These are phyloP conservation scores for Neophaeococcomyces mojaviensis DNA, from an alignment of 2,329 filamentous ascomycete species.

Conservation along the genomic window DNA sequence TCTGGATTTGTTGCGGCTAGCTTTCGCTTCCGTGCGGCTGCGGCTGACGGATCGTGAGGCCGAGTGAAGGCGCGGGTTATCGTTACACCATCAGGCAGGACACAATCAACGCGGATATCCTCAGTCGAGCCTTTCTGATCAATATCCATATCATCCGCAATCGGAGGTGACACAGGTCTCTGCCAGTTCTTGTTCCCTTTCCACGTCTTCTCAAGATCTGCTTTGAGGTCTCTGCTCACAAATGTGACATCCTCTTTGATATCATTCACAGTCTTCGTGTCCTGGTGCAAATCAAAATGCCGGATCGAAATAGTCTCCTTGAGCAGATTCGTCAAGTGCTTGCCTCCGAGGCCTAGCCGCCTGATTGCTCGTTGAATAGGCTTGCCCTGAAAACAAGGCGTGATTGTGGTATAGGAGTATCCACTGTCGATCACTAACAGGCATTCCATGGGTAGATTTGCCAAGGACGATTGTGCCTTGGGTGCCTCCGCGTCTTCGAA, in stretches of 20 bases:
- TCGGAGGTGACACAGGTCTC: neutral
- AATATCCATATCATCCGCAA: constrained; percentile 35
- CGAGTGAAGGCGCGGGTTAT: constrained; percentile 61
- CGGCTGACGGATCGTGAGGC: constrained; percentile 64
- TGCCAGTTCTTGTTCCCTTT: constrained; percentile 56
- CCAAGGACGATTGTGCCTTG: constrained; percentile 33
- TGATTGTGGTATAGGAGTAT: constrained; percentile 87
- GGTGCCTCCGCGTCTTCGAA: constrained; percentile 49
- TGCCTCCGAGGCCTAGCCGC: constrained; percentile 83
- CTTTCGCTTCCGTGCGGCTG: constrained; percentile 41
- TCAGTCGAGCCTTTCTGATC: constrained; percentile 25
- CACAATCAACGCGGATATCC: constrained; percentile 74
- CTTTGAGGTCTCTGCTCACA: constrained; percentile 66
- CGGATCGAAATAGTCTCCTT: constrained; percentile 82
- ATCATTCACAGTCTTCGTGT: constrained; percentile 87
- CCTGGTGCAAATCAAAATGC: constrained; percentile 92
- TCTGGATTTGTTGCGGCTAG: constrained; percentile 39
- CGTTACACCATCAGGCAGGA: constrained; percentile 71
- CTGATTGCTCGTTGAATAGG: constrained; percentile 75
- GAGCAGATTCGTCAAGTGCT: constrained; percentile 85
- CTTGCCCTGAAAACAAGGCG: constrained; percentile 72
- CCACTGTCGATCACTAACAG: constrained; percentile 85
- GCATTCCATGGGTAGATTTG: constrained; percentile 59
- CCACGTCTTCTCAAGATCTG: constrained; percentile 76
- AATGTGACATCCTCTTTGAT: constrained; percentile 90